A percentile compares a stretch with the other conserved stretches of the same genome.
phyloP scores from a whole-genome alignment of 2,329 filamentous ascomycete genomes.

The Ophiostoma triangulosporum region DNA sequence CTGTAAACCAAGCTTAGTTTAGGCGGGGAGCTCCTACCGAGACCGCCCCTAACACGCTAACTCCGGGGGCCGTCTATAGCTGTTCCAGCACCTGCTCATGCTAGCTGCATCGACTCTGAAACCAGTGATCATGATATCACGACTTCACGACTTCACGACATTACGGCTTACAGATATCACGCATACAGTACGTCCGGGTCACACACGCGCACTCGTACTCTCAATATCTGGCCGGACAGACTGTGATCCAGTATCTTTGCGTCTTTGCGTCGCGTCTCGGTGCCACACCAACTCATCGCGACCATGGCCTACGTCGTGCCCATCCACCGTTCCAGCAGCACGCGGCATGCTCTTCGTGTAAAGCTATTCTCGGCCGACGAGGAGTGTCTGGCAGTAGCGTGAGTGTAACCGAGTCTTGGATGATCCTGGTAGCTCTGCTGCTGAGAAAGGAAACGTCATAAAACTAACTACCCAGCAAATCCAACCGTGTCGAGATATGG shows the following conservation, averaged over 20 bases:
- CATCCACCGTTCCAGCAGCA: slow-evolving; percentile 82
- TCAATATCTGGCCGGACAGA: background rate
- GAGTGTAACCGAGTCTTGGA: slow-evolving; percentile 24
- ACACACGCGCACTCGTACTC: background rate
- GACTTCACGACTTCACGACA: background rate
- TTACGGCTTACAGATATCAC: background rate
- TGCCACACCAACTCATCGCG: no score
- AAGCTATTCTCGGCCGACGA: slow-evolving; percentile 60
- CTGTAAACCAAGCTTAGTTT: background rate
- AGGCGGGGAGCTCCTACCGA: slow-evolving; percentile 6
- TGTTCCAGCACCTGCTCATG: background rate
- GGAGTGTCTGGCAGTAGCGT: slow-evolving; percentile 81
- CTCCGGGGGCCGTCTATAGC: background rate
- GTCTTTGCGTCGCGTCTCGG: no score
- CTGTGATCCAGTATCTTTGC: background rate
- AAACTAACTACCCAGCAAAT: slow-evolving; percentile 45
- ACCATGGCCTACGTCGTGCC: slow-evolving; percentile 88
- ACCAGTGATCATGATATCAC: background rate
- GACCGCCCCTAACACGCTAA: slow-evolving; percentile 5
- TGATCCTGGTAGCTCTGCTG: background rate
- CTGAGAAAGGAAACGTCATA: no score
- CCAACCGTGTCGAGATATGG: slow-evolving; percentile 80
- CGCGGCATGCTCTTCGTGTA: slow-evolving; percentile 75
- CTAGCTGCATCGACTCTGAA: background rate
- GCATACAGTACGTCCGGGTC: background rate